Conservation (phyloP, 1,139 yeast species). For the Scheffersomyces titani region DNA sequence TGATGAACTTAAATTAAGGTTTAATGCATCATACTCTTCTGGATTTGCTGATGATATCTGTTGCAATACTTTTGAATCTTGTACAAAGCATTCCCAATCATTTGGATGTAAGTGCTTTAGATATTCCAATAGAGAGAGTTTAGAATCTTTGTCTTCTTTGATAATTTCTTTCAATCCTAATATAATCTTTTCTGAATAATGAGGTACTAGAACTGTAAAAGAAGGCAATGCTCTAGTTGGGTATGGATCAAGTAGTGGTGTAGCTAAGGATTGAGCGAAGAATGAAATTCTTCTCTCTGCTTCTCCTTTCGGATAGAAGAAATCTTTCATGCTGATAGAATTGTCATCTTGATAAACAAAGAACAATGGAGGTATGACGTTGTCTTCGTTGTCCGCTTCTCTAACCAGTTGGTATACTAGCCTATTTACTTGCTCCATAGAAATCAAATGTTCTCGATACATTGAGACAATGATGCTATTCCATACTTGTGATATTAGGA, state of each 20-base stretch:
- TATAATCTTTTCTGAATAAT: slow-evolving; percentile 75
- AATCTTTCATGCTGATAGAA: slow-evolving; percentile 34
- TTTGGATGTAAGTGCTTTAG: slow-evolving; percentile 64
- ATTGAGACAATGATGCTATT: slow-evolving; percentile 73
- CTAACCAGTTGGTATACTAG: slow-evolving; percentile 56
- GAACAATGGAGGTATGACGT: slow-evolving; percentile 61
- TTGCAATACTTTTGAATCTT: slow-evolving; percentile 54
- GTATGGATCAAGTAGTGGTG: slow-evolving; percentile 72
- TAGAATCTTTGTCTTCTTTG: slow-evolving; percentile 58
- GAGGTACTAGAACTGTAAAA: slow-evolving; percentile 85
- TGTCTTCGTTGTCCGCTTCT: slow-evolving; percentile 31
- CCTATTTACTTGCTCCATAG: slow-evolving; percentile 66
- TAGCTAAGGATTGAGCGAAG: slow-evolving; percentile 84
- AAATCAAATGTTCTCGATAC: slow-evolving; percentile 77
- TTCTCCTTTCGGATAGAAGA: slow-evolving; percentile 61
- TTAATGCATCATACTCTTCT: slow-evolving; percentile 7
- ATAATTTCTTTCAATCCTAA: slow-evolving; percentile 67
- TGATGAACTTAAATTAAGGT: not conserved
- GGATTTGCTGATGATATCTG: slow-evolving; percentile 2
- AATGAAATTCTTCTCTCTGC: slow-evolving; percentile 82
- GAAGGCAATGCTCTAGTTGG: slow-evolving; percentile 78
- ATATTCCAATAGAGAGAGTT: slow-evolving; percentile 71
- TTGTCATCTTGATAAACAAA: slow-evolving; percentile 75
- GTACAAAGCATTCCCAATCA: slow-evolving; percentile 80
- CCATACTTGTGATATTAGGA: slow-evolving; percentile 73